Conservation (phyloP, 2,329 filamentous ascomycete genomes). For the Pseudogymnoascus destructans region DNA sequence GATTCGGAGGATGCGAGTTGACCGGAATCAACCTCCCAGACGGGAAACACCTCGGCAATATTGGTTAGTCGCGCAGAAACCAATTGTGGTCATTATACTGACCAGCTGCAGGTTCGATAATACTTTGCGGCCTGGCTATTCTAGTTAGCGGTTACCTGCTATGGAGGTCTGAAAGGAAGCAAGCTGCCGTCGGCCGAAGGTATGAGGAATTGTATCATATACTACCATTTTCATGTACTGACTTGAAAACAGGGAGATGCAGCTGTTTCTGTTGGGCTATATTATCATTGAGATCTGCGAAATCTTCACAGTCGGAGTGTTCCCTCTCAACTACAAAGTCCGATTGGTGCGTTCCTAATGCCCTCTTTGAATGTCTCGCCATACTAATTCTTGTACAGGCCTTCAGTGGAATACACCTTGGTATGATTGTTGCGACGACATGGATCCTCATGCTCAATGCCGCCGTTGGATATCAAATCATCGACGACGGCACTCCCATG, state of each 20-base stretch:
- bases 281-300: conserved; percentile 86
- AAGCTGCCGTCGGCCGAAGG: conserved; percentile 87
- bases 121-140: conserved; percentile 70
- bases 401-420: conserved; percentile 84
- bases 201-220: conserved; percentile 28
- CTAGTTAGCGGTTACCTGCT: conserved; percentile 52
- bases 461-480: conserved; percentile 78
- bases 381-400: conserved; percentile 36
- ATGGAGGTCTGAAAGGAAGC: conserved; percentile 73
- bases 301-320: conserved; percentile 87
- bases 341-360: conserved; percentile 47
- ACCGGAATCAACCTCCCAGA: conserved; percentile 59
- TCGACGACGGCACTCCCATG: conserved; percentile 83
- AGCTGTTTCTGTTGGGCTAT: conserved; percentile 79
- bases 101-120: conserved; percentile 58
- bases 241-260: conserved; percentile 64
- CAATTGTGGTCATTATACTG: conserved; percentile 17
- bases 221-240: conserved; percentile 15
- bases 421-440: conserved; percentile 71
- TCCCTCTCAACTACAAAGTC: conserved; percentile 59
- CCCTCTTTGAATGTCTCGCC: background rate
- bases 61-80: conserved; percentile 45
- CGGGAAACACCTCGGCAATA: conserved; percentile 59
- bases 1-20: conserved; percentile 59
- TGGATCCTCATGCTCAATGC: conserved; percentile 92